Evolutionary conservation across 306 rosid genomes (phyloP), one percentile per base, ranked within the genome.

Genomic region (Rosa persica): DNA sequence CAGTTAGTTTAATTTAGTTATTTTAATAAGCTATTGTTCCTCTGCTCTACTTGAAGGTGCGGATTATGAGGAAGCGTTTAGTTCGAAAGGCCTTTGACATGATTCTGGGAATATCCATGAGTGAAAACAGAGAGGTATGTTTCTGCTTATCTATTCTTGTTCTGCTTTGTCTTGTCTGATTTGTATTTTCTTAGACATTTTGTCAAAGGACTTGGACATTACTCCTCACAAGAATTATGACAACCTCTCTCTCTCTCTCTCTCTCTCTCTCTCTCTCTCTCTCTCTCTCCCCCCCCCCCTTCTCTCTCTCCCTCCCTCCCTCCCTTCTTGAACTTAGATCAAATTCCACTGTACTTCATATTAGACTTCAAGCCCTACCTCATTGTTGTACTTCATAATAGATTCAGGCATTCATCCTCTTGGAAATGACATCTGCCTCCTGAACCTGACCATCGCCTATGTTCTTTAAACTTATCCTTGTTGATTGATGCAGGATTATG

Each of bases 71-170:
- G 92, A 93, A 93, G 81, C 97, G 98, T 4, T 80, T 96, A 79
- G 99, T 96, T 40, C 87, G 98, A 54, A 96, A 93, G 86, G 94
- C 99, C 78, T 96, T 96, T 78, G 99, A 93, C 83, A 90, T 96
- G 99, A 91, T 96, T 78, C 83, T 96, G 52, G 99, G 99, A 74
- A 90, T 96, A 87, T 96, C 99, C 79, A 25, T 93, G 92, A 96
- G 98, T 74, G 98, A 96, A 72, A 86, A 91, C 67, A 93, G 75
- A 88, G 96, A 86, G 76, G 99, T 93, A 89, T 76, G 87, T 46
- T 76, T 39, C 76, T 27, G 6, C 70, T 80, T 83, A 66, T 70
- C 52, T 43, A 60, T 73, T 67, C 11, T 67, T 77, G 39, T 48
- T 66, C 19, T 40, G 54, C 9, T 43, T 69, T 8, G 13, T 23